Conservation (phyloP, 169 alveolate genomes). For the Perkinsus chesapeaki region DNA sequence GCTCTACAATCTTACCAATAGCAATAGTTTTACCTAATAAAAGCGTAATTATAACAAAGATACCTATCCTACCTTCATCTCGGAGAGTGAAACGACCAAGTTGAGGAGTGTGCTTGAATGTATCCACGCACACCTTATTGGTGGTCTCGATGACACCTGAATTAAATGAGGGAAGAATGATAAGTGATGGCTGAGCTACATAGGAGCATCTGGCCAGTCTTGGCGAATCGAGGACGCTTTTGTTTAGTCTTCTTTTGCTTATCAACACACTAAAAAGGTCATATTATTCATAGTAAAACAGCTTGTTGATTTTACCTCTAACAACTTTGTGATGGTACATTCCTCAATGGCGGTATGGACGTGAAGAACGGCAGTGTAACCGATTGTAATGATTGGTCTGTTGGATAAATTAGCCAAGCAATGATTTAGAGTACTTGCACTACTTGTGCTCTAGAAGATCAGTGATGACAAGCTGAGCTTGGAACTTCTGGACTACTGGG, state of each 20-base stretch:
- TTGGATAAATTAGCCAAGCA: not conserved
- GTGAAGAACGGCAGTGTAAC: conserved; percentile 76
- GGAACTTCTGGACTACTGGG: conserved; percentile 77
- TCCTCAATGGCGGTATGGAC: conserved; percentile 63
- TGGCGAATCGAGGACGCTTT: conserved; percentile 44
- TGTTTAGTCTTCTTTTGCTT: conserved; percentile 42
- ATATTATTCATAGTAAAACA: not conserved
- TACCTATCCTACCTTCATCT: conserved; percentile 72
- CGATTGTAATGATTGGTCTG: conserved; percentile 84
- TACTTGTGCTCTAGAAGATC: conserved; percentile 77
- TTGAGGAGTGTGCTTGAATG: conserved; percentile 70
- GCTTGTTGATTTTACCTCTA: conserved; percentile 27
- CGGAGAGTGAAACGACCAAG: conserved; percentile 92
- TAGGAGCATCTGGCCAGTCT: conserved; percentile 42
- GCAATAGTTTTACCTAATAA: conserved; percentile 62
- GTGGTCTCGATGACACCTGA: conserved; percentile 48
- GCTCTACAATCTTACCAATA: conserved; percentile 65
- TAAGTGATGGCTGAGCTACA: conserved; percentile 1
- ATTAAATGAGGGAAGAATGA: not conserved
- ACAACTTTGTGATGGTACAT: conserved; percentile 36
- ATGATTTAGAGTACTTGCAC: not conserved
- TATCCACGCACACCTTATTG: conserved; percentile 71
- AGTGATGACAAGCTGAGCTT: conserved; percentile 76
- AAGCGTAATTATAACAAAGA: not conserved
- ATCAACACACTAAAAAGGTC: conserved; percentile 23